Base-by-base conservation (phyloP, 2,329 filamentous ascomycete genomes). In the Arthrobotrys sinensis region DNA sequence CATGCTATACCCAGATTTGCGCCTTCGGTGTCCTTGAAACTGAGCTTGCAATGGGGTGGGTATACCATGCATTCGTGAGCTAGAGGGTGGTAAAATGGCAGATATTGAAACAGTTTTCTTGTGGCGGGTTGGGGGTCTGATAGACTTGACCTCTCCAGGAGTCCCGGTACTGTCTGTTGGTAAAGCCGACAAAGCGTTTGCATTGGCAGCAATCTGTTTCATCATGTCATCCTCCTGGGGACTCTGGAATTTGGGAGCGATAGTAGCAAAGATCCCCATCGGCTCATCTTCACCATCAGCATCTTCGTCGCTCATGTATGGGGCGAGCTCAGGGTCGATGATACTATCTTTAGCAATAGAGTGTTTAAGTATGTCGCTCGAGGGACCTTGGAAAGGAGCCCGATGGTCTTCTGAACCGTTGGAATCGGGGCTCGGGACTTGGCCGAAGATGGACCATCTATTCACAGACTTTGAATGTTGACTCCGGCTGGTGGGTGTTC, bases 321-420 rank as follows among this genome's bases (percentile, higher is more conserved):
- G 92, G 4, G 94, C 95, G 67, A 99, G 86, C 82, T 99, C 96
- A 0, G 96, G 96, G 83, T 99, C 96, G 81, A 99, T 98, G 81
- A 99, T 97, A 83, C 96, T 98, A 86, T 99, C 96, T 82, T 96
- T 94, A 83, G 99, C 96, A 81, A 99, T 98, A n/a, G 94, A 94
- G 14, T 94, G 64, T 52, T 79, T 91, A 40, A 97, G 88, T 75
- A 94, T 91, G 65, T 96, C 90, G 8, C 86, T 90, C 16, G 88
- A 86, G 10, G 90, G 88, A 75, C 91, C 92, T 68, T 93, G 93
- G 81, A 98, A 98, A 0, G 96, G 96, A 0, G 93, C 95, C 72
- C 93, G 89, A 79, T 97, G 93, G 76, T 96, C 93, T 40, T 79
- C 89, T 69, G 91, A 90, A 65, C 89, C 89, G 46, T 72, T 72